Evolutionary conservation across 169 alveolate species (phyloP).

Genomic region (Plasmodium vinckei): DNA sequence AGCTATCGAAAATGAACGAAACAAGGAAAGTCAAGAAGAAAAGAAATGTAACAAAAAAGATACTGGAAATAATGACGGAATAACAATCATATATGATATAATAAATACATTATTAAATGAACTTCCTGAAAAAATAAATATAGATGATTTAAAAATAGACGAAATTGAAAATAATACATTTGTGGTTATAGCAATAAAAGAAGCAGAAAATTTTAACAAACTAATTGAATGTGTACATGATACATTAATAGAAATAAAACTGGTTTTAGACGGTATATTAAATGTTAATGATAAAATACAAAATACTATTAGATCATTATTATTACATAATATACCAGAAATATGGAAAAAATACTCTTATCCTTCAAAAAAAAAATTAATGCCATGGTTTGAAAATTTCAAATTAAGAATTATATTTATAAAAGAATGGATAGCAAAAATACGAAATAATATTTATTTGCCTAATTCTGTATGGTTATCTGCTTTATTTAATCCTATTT

Average conservation of each 20-base stretch:
- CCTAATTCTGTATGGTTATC: constrained; percentile 85
- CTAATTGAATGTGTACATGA: constrained; percentile 63
- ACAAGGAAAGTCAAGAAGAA: constrained; percentile 12
- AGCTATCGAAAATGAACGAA: background rate
- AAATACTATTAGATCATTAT: constrained; percentile 37
- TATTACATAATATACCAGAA: constrained; percentile 68
- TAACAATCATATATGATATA: constrained; percentile 87
- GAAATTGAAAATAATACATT: constrained; percentile 76
- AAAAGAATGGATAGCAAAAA: constrained; percentile 70
- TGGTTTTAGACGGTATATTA: constrained; percentile 59
- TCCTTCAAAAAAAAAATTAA: constrained; percentile 63
- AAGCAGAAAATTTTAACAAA: constrained; percentile 49
- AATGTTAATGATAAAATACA: constrained; percentile 67
- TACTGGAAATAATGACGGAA: constrained; percentile 85
- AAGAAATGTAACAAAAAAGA: background rate
- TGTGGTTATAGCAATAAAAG: constrained; percentile 77
- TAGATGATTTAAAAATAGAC: constrained; percentile 73
- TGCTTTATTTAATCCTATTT: constrained; percentile 96
- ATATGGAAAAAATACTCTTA: constrained; percentile 58
- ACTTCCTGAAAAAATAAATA: constrained; percentile 88
- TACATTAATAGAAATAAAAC: constrained; percentile 53
- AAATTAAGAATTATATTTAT: constrained; percentile 64
- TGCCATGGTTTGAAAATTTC: constrained; percentile 73
- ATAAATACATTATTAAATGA: constrained; percentile 86
- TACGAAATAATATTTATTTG: constrained; percentile 28